Base-by-base conservation (phyloP, 768 basidiomycete genomes). In the Mycena latifolia region DNA sequence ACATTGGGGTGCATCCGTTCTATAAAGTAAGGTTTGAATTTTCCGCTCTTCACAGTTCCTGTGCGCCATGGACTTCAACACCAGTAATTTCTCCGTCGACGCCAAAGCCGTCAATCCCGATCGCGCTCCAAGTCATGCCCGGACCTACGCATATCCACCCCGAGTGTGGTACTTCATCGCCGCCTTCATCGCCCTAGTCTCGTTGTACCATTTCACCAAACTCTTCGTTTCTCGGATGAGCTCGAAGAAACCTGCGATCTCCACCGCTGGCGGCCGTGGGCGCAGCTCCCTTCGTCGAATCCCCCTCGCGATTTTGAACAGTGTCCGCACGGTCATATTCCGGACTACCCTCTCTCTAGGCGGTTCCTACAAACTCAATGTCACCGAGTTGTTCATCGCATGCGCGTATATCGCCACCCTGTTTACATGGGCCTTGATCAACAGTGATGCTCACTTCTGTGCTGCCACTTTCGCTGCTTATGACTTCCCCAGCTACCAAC, bases 161-260 rank as follows among this genome's bases (percentile, higher is more conserved):
- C 75, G 83, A 63, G 73, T 82, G 24, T 81, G 83, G 76, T 85
- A 80, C 70, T 76, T 81, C 62, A 45, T 85, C 31, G 80, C 78
- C 12, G 72, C 75, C 62, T 80, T 85, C 74, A 79, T 86, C 61
- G 77, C 75, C 52, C 71, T 85, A 39, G 69, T 83, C 48, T 73
- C 79, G 15, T 3, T 84, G 55, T 73, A 65, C 57, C 81, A 82
- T 47, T 74, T 76, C 65, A 22, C 73, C 2, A 75, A 76, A 8
- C 70, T 75, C 25, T 41, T 74, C 5, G 39, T 66, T 20, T 24
- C 70, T 68, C 68, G 70, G 46, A 5, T 77, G 64, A 63, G 58
- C 41, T 50, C 69, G 54, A 53, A 66, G 59, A 46, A 65, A 53
- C 29, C 55, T 35, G 6, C 51, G 43, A 39, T 61, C 37, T 50